These are phyloP conservation scores for Casuarina cunninghamiana DNA, from an alignment of 306 rosid species.

Conservation along the genomic window DNA sequence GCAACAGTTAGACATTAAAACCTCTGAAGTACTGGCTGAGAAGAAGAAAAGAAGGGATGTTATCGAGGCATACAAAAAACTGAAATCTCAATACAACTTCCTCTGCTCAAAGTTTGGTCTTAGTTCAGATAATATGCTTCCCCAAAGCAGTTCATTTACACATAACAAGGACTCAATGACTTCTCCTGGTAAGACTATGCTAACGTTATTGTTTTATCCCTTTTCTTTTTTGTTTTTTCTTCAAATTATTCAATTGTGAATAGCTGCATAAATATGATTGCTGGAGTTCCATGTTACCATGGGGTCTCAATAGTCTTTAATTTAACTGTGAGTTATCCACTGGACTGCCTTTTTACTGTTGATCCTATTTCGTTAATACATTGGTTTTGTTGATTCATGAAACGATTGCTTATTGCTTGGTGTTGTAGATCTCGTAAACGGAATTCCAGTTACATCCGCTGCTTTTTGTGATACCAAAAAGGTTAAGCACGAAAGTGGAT, in stretches of 20 bases:
- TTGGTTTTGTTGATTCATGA: not conserved
- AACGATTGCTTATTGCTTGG: conserved; percentile 21
- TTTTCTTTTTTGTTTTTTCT: not conserved
- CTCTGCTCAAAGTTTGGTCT: conserved; percentile 64
- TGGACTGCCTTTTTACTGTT: not conserved
- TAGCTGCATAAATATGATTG: not conserved
- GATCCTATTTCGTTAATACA: not conserved
- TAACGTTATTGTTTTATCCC: not conserved
- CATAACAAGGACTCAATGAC: conserved; percentile 34
- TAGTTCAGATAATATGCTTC: conserved; percentile 49
- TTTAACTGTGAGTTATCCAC: not conserved
- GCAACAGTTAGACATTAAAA: conserved; percentile 38
- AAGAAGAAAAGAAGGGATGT: conserved; percentile 39
- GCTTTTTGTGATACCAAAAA: conserved; percentile 30
- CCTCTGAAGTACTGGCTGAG: conserved; percentile 49
- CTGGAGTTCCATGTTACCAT: not conserved
- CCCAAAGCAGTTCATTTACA: conserved; percentile 31
- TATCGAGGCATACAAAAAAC: conserved; percentile 56
- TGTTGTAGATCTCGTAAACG: conserved; percentile 44
- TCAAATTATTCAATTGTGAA: not conserved
- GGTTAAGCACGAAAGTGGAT: conserved; percentile 39
- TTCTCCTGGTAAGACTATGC: conserved; percentile 49
- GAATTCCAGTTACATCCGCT: conserved; percentile 39
- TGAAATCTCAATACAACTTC: conserved; percentile 67
- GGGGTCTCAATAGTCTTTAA: not conserved